A percentile compares a stretch with the other conserved stretches of the same genome.
Evolutionary conservation across 768 basidiomycete species (phyloP).

Genomic region (Phanerodontia chrysosporium): DNA sequence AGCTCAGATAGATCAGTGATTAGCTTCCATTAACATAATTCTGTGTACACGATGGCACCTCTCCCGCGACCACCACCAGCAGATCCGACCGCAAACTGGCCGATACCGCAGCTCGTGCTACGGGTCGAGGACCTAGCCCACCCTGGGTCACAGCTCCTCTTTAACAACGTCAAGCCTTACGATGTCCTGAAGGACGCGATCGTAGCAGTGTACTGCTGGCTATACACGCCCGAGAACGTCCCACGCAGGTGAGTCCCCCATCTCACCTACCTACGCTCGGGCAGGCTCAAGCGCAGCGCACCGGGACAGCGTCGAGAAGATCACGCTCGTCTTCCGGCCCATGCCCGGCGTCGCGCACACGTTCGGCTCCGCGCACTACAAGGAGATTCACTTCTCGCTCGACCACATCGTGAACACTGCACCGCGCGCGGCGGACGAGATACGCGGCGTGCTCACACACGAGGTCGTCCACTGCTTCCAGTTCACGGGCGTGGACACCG

Average conservation of each 20-base stretch:
- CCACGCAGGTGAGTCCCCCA: constrained; percentile 45
- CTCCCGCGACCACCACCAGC: constrained; percentile 13
- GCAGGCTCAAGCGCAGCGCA: neutral
- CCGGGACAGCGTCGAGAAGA: constrained; percentile 41
- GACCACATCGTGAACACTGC: constrained; percentile 50
- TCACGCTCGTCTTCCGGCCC: constrained; percentile 56
- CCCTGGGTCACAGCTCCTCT: constrained; percentile 53
- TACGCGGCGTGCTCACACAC: constrained; percentile 66
- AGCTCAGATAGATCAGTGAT: too few species aligned
- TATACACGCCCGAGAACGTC: constrained; percentile 42
- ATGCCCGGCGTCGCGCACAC: constrained; percentile 68
- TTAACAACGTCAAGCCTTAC: constrained; percentile 43
- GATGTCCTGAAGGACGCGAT: constrained; percentile 35
- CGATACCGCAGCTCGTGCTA: constrained; percentile 52
- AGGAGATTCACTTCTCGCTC: constrained; percentile 73
- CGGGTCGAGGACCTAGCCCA: constrained; percentile 57
- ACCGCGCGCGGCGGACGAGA: constrained; percentile 50
- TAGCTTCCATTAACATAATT: neutral
- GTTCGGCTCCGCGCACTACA: constrained; percentile 47
- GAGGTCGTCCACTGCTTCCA: constrained; percentile 82
- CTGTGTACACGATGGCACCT: constrained; percentile 4
- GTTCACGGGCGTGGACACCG: constrained; percentile 45
- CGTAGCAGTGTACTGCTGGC: constrained; percentile 33
- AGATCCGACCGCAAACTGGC: constrained; percentile 35
- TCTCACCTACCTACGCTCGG: neutral